Percentiles rank a stretch among this genome's conserved stretches.
These are phyloP conservation scores for Delphinella strobiligena DNA, from an alignment of 2,329 filamentous ascomycete genomes.

Conservation along the genomic window DNA sequence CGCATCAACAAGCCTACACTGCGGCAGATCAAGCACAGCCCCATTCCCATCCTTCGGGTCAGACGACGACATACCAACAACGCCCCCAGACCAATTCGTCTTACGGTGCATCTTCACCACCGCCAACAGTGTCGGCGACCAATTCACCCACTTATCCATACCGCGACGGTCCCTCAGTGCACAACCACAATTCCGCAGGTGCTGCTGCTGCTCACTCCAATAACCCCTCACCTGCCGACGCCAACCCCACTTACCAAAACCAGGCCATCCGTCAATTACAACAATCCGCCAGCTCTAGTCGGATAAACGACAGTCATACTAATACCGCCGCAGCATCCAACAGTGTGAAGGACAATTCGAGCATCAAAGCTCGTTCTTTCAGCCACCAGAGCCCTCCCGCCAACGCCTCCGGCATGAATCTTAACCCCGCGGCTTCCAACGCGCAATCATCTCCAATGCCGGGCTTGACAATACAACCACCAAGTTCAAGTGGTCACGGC, in stretches of 20 bases:
- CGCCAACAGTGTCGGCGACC: background rate
- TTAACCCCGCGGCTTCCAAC: conserved; percentile 7
- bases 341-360: background rate
- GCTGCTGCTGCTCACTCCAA: background rate
- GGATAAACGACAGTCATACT: conserved; percentile 6
- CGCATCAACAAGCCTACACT: background rate
- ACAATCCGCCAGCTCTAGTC: background rate
- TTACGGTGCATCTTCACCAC: background rate
- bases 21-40: background rate
- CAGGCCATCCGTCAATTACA: background rate
- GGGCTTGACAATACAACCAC: conserved; percentile 13
- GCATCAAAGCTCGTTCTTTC: background rate
- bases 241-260: background rate
- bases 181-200: too few species aligned
- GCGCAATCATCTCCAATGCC: conserved; percentile 6
- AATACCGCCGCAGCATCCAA: conserved; percentile 15
- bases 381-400: background rate
- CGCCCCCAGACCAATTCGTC: background rate
- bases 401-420: background rate
- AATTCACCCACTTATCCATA: background rate
- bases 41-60: background rate
- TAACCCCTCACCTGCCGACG: background rate
- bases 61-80: background rate
- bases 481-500: conserved; percentile 11
- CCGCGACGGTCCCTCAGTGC: background rate